Conservation (phyloP, 2,329 filamentous ascomycete genomes). For the Colletotrichum ledebouriae region DNA sequence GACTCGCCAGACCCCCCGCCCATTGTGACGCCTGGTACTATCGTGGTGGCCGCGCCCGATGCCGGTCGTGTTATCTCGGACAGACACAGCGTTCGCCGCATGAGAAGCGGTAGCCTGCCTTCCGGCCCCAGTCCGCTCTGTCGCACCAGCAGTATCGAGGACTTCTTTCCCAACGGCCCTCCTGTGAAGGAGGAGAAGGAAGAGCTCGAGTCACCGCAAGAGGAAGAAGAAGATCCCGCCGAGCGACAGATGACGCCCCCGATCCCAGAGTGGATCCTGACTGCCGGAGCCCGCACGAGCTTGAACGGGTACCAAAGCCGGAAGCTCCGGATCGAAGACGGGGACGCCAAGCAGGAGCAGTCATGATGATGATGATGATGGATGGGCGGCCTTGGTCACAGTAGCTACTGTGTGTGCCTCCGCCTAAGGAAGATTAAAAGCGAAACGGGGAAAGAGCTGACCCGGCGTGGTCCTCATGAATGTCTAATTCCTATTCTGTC, state of each 20-base stretch:
- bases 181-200: constrained; percentile 47
- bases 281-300: constrained; percentile 64
- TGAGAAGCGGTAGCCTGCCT: constrained; percentile 69
- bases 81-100: constrained; percentile 63
- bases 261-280: constrained; percentile 72
- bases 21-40: constrained; percentile 75
- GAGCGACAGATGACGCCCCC: constrained; percentile 69
- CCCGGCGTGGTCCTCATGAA: constrained; percentile 42
- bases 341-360: constrained; percentile 45
- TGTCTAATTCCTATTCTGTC: constrained; percentile 41
- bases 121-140: constrained; percentile 63
- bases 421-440: constrained; percentile 3
- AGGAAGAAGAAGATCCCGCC: constrained; percentile 37
- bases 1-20: constrained; percentile 78
- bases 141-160: constrained; percentile 64
- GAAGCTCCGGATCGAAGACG: constrained; percentile 47
- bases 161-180: constrained; percentile 49
- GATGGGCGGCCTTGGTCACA: background rate
- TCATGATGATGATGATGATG: constrained; percentile 37
- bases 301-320: constrained; percentile 61
- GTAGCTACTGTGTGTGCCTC: background rate
- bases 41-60: constrained; percentile 77
- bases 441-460: constrained; percentile 15
- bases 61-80: constrained; percentile 74
- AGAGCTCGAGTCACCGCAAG: constrained; percentile 43